Conservation (phyloP, 2,329 filamentous ascomycete species). For the Aspergillus intermedius region DNA sequence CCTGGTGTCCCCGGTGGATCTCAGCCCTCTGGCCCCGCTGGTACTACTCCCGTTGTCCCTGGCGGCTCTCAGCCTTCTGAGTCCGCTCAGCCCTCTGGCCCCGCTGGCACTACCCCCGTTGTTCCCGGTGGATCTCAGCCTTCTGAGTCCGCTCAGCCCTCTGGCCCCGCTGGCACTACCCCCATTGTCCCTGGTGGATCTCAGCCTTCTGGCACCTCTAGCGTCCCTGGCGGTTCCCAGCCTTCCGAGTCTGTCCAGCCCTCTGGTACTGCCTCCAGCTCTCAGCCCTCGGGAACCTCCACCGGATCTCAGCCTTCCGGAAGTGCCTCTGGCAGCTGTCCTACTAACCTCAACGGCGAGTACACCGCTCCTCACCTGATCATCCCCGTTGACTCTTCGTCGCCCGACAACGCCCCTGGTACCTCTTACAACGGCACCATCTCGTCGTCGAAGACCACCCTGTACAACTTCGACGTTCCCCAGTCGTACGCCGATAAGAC, state of each 20-base stretch:
- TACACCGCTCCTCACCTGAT: constrained; percentile 59
- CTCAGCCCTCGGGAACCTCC: background rate
- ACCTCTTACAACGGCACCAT: constrained; percentile 53
- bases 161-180: background rate
- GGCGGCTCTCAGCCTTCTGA: constrained; percentile 5
- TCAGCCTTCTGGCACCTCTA: constrained; percentile 2
- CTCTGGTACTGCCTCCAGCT: background rate
- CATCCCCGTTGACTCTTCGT: constrained; percentile 51
- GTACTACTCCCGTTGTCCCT: constrained; percentile 3
- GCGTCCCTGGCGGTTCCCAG: constrained; percentile 5
- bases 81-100: constrained; percentile 4
- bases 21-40: background rate
- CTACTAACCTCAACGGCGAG: constrained; percentile 39
- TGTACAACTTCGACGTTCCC: constrained; percentile 66
- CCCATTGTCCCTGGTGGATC: constrained; percentile 1
- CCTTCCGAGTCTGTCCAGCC: constrained; percentile 6
- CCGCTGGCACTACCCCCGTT: background rate
- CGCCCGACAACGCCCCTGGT: constrained; percentile 48
- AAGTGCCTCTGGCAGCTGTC: constrained; percentile 29
- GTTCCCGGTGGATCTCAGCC: constrained; percentile 6
- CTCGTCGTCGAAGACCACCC: constrained; percentile 47
- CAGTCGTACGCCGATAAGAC: constrained; percentile 49
- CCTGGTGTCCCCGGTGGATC: constrained; percentile 5
- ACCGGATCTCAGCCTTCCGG: constrained; percentile 3
- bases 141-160: constrained; percentile 5